Evolutionary conservation across 345 rosid genomes (phyloP), one percentile per base, ranked within the genome.

Genomic region (Euphorbia pulcherrima): DNA sequence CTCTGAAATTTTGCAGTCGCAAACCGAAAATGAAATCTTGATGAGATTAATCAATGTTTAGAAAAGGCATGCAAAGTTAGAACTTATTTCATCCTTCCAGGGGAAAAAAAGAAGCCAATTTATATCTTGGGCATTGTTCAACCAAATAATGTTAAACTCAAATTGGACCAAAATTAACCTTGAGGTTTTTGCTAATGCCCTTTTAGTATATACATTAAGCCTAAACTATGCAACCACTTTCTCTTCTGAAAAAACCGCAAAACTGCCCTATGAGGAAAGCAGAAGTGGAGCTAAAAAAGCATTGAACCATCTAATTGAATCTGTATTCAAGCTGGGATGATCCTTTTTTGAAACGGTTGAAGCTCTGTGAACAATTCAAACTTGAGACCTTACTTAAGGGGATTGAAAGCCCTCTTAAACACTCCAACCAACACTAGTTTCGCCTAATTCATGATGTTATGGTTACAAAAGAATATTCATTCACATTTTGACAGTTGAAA

Each of bases 1-100:
- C 97, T 93, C 97, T 90, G 81, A 41, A 75, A 79, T 55, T 13
- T 26, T 21, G 66, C 48, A 7, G 18, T 41, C 18, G 9, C 21
- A 41, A 62, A 62, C 8, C 6, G 62, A 9, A 23, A 44, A 41
- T 33, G 24, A 12, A 44, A 63, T 16, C 5, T 26, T 0, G 6
- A 27, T 44, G 24, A 0, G 17, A 23, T 41, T 20, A 63, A 44
- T 24, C 21, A 21, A 46, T 0, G n/a, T 53, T 53, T 21, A 21
- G 57, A 21, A 21, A 7, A 21, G 23, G 11, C 4, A 26, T 44
- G 26, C 24, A 39, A 20, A 10, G 63, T 16, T 26, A 27, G 46
- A 65, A 6, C 60, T 51, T 12, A 14, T 10, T n/a, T 33, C 24
- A 14, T 30, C 29, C 41, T 65, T 8, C 5, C 9, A 20, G 50